Base-by-base conservation (phyloP, 1,284 basidiomycete genomes). In the Tilletia setariae region DNA sequence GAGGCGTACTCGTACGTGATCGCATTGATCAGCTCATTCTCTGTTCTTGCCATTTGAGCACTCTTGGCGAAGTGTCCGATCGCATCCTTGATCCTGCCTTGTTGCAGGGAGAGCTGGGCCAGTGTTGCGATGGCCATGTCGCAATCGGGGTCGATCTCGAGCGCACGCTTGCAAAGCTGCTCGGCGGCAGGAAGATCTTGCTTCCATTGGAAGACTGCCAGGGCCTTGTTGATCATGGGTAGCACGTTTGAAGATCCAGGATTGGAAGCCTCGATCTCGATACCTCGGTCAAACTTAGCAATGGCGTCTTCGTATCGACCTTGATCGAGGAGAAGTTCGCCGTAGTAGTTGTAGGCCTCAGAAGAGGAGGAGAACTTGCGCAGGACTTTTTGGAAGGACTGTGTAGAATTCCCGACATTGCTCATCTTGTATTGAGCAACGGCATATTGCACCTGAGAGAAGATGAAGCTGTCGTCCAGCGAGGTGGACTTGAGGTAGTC, bases 51-150 rank as follows among this genome's bases (percentile, higher is more conserved):
- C 70, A 98, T 87, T 79, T 93, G 88, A 0, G 89, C 89, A 80
- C 92, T 91, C 79, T 89, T 87, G 80, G 90, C 88, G 80, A 98
- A 98, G 88, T 93, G 90, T 78, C 89, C 87, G 73, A 94, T 89
- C 6, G 95, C 94, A 71, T 90, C 87, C 63, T 91, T 89, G 70
- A 96, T 90, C 85, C 91, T 91, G 79, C 91, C 90, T 84, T 95
- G 93, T 85, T 98, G 95, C 74, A 98, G 83, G 71, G 88, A 89
- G 25, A 99, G 87, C 84, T 99, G 96, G 1, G 95, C 95, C 43
- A 98, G 88, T 0, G 94, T 97, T 16, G 93, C 93, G 2, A 98
- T 90, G 0, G 95, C 96, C 13, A 95, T 92, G 82, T 99, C 96
- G 84, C 95, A 98, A 76, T 95, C 93, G 19, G 90, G 86, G 61